These are phyloP conservation scores for Globisporangium apiculatum DNA, from an alignment of 352 stramenopile genomes.

Conservation along the genomic window DNA sequence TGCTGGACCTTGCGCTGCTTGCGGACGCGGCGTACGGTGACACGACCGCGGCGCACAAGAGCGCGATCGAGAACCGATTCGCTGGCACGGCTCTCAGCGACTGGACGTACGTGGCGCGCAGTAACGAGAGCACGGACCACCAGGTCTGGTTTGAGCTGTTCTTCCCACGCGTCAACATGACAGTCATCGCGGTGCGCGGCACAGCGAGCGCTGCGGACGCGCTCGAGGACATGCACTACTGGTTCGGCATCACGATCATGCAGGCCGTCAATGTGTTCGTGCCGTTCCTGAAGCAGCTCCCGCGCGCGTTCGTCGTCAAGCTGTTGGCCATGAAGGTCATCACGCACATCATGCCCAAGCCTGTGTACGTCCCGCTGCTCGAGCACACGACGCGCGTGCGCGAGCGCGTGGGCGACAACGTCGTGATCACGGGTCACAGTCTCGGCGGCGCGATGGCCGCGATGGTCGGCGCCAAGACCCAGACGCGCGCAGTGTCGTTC, in stretches of 20 bases:
- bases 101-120: conserved; percentile 68
- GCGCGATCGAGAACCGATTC: conserved; percentile 62
- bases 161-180: conserved; percentile 74
- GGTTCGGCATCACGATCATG: conserved; percentile 85
- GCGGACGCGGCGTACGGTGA: conserved; percentile 68
- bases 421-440: conserved; percentile 74
- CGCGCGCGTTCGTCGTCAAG: conserved; percentile 54
- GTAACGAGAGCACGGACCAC: conserved; percentile 61
- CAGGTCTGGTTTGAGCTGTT: conserved; percentile 81
- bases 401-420: conserved; percentile 33
- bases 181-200: conserved; percentile 66
- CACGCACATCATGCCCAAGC: conserved; percentile 49
- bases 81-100: conserved; percentile 58
- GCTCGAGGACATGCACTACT: conserved; percentile 81
- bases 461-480: conserved; percentile 67
- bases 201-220: conserved; percentile 73
- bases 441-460: conserved; percentile 67
- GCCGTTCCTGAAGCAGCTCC: conserved; percentile 79
- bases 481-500: conserved; percentile 69
- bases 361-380: conserved; percentile 50
- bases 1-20: conserved; percentile 75
- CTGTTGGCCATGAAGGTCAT: conserved; percentile 72
- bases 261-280: conserved; percentile 73
- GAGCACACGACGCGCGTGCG: conserved; percentile 43
- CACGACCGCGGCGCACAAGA: conserved; percentile 48